Percentiles rank a stretch among this genome's conserved stretches.
Evolutionary conservation across 768 basidiomycete genomes (phyloP).

Genomic region (Lactarius sanguifluus): DNA sequence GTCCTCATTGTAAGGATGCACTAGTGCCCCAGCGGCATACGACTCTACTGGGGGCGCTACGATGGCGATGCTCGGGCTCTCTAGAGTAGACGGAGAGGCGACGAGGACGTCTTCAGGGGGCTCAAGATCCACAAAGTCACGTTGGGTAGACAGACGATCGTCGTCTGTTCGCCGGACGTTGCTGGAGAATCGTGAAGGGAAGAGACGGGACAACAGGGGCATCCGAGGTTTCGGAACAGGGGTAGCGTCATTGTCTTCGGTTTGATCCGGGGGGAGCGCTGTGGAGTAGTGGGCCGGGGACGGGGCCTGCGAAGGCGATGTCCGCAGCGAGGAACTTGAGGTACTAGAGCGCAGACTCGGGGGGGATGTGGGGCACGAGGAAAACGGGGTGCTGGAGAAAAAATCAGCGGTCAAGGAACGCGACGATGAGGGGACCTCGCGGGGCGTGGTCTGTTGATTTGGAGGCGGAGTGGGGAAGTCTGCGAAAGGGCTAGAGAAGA

Average conservation of each 20-base stretch:
- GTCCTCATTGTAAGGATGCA: slow-evolving; percentile 20
- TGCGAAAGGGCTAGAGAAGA: slow-evolving; percentile 25
- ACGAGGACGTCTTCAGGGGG: slow-evolving; percentile 17
- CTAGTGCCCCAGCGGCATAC: slow-evolving; percentile 13
- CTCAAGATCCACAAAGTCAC: slow-evolving; percentile 25
- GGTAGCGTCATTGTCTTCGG: slow-evolving; percentile 14
- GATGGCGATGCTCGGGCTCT: not conserved
- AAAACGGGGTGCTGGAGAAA: slow-evolving; percentile 16
- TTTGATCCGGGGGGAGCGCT: slow-evolving; percentile 7
- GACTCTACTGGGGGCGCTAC: not conserved
- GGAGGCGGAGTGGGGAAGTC: slow-evolving; percentile 17
- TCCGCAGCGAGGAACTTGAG: slow-evolving; percentile 24
- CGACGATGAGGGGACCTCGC: slow-evolving; percentile 15
- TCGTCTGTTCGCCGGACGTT: slow-evolving; percentile 16
- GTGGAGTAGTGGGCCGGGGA: slow-evolving; percentile 6
- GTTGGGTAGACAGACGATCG: not conserved
- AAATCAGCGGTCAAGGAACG: slow-evolving; percentile 28
- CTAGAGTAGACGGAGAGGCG: slow-evolving; percentile 1
- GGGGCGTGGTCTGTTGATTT: slow-evolving; percentile 5
- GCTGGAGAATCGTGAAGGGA: slow-evolving; percentile 27
- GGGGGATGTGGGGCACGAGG: slow-evolving; percentile 23
- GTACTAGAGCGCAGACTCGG: slow-evolving; percentile 29
- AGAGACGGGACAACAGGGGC: slow-evolving; percentile 26
- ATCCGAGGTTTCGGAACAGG: slow-evolving; percentile 17
- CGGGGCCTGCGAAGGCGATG: slow-evolving; percentile 21